phyloP scores from a whole-genome alignment of 1,284 basidiomycete species.

The Thecaphora thlaspeos region DNA sequence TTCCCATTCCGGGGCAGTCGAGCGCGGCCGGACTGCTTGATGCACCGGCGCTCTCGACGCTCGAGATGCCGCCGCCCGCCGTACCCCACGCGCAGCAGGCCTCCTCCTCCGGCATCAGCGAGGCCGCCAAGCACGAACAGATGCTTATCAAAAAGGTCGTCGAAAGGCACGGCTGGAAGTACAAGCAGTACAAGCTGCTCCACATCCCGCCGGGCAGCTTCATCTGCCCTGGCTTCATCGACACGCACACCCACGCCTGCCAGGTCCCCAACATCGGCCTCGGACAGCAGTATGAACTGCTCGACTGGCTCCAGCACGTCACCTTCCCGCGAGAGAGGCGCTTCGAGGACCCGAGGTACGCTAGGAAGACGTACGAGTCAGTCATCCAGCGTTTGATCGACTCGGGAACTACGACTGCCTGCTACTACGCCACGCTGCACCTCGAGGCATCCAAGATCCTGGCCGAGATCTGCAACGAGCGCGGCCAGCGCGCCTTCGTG shows the following conservation, averaged over 20 bases:
- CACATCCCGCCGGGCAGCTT: conserved; percentile 71
- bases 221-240: conserved; percentile 81
- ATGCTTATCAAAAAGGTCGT: conserved; percentile 26
- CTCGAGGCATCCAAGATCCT: conserved; percentile 76
- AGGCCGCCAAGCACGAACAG: conserved; percentile 22
- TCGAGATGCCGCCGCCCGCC: conserved; percentile 34
- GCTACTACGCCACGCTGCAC: conserved; percentile 86
- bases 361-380: conserved; percentile 68
- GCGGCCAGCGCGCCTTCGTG: conserved; percentile 82
- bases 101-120: conserved; percentile 3
- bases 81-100: conserved; percentile 4
- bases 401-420: conserved; percentile 75
- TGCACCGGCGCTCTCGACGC: conserved; percentile 21
- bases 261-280: conserved; percentile 69
- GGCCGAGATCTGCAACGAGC: conserved; percentile 70
- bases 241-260: conserved; percentile 71
- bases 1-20: conserved; percentile 19
- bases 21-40: conserved; percentile 12
- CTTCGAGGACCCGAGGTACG: conserved; percentile 74
- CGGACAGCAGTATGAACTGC: conserved; percentile 66
- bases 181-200: conserved; percentile 60
- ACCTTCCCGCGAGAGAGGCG: conserved; percentile 88
- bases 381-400: conserved; percentile 76
- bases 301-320: conserved; percentile 82
- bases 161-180: conserved; percentile 40